Evolutionary conservation across 2,329 filamentous ascomycete genomes (phyloP).

Genomic region (Plectosphaerella cucumerina): DNA sequence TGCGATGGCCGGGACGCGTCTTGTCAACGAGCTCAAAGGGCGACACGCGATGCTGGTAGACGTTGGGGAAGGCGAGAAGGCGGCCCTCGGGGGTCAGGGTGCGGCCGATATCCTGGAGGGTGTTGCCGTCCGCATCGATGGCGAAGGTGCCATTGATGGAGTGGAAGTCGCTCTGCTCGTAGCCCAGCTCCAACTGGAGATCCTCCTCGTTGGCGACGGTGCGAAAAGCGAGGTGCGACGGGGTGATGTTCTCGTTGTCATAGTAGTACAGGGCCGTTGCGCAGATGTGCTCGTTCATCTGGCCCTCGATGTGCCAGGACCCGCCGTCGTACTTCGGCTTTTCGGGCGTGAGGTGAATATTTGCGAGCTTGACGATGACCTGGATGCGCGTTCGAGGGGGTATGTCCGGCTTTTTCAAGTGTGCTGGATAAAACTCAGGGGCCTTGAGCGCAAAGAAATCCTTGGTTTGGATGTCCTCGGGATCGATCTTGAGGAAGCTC

Average conservation of each 20-base stretch:
- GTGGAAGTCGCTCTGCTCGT: slow-evolving; percentile 27
- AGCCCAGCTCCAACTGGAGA: slow-evolving; percentile 16
- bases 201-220: slow-evolving; percentile 30
- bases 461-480: slow-evolving; percentile 6
- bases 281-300: slow-evolving; percentile 58
- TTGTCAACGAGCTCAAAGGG: slow-evolving; percentile 48
- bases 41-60: slow-evolving; percentile 45
- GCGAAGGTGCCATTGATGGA: slow-evolving; percentile 31
- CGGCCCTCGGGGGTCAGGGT: slow-evolving; percentile 43
- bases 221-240: slow-evolving; percentile 45
- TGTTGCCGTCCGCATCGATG: slow-evolving; percentile 13
- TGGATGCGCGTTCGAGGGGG: slow-evolving; percentile 37
- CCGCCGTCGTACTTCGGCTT: slow-evolving; percentile 50
- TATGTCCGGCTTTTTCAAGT: no score
- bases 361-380: slow-evolving; percentile 60
- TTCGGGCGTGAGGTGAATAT: slow-evolving; percentile 56
- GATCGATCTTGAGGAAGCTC: not conserved
- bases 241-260: slow-evolving; percentile 55
- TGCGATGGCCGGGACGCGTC: slow-evolving; percentile 50
- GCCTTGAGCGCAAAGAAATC: slow-evolving; percentile 7
- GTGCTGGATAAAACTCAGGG: no score
- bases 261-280: slow-evolving; percentile 61
- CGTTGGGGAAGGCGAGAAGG: slow-evolving; percentile 52
- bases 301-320: slow-evolving; percentile 52
- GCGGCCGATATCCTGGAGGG: slow-evolving; percentile 39